A percentile compares a stretch with the other conserved stretches of the same genome.
Evolutionary conservation across 768 basidiomycete species (phyloP).

Genomic region (Suillus clintonianus): DNA sequence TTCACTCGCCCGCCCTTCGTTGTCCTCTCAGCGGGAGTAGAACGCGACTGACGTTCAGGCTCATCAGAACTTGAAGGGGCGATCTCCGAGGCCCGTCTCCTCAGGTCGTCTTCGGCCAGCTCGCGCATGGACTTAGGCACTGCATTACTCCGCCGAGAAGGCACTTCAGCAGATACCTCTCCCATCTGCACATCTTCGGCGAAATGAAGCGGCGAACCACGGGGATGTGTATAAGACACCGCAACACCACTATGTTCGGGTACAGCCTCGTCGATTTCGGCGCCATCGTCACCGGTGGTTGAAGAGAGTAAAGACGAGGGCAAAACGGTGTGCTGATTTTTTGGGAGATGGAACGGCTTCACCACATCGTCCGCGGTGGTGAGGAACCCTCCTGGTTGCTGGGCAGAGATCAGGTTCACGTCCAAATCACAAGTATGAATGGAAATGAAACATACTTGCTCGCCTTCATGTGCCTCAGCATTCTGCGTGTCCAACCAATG

Average conservation of each 20-base stretch:
- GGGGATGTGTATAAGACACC: conserved; percentile 7
- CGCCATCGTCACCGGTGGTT: conserved; percentile 32
- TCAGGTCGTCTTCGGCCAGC: conserved; percentile 50
- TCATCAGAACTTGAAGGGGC: neutral
- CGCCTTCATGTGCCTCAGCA: conserved; percentile 22
- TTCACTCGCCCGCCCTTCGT: conserved; percentile 3
- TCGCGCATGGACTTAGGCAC: conserved; percentile 65
- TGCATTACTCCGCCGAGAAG: conserved; percentile 12
- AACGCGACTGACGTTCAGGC: neutral
- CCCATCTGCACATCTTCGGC: conserved; percentile 20
- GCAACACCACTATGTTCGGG: conserved; percentile 6
- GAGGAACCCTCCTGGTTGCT: conserved; percentile 59
- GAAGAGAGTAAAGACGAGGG: conserved; percentile 12
- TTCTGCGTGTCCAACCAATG: conserved; percentile 12
- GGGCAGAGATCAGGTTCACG: neutral
- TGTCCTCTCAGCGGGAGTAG: conserved; percentile 6
- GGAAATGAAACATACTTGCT: conserved; percentile 18
- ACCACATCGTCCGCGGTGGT: conserved; percentile 73
- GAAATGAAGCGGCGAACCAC: conserved; percentile 5
- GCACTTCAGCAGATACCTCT: conserved; percentile 7
- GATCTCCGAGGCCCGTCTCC: conserved; percentile 9
- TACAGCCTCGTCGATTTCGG: conserved; percentile 28
- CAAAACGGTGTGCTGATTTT: conserved; percentile 40
- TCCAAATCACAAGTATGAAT: neutral
- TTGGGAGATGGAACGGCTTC: conserved; percentile 69